Base-by-base conservation (phyloP, 441 rosid genomes). In the Brassica balearica region DNA sequence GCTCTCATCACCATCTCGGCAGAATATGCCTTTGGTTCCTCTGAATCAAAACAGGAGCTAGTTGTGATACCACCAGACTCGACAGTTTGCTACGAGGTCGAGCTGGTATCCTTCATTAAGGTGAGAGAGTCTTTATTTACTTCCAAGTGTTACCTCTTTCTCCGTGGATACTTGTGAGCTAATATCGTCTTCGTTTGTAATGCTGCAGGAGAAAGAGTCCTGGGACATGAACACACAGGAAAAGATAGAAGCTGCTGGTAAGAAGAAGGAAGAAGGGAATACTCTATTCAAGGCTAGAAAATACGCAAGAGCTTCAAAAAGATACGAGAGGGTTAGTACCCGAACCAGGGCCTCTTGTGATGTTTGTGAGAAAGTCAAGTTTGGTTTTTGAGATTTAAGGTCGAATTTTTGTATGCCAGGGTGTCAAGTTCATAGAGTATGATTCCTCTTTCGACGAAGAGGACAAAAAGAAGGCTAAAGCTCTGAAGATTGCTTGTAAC, bases 221-320 rank as follows among this genome's bases (percentile, higher is more conserved):
- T 91, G 96, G 96, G 92, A 91, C 70, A 86, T 91, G 96, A 86
- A 78, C 76, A 88, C 93, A 0, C 76, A 69, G 6, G 95, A 92
- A 69, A 92, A 90, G 77, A 87, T 92, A 63, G 95, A 87, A 81
- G 89, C 89, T 56, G 91, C 93, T 8, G 89, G 90, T 27, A 90
- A 71, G 79, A 92, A 90, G 86, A 90, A 92, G 79, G 97, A 90
- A 80, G 89, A 90, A 72, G 95, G 97, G 1, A 90, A 92, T 71
- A 68, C 56, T 0, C 56, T 86, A 65, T 90, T 87, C 77, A 91
- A 86, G 78, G 87, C 86, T 3, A 87, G 90, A 5, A 90, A 91
- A 81, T 85, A 90, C 34, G 81, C 65, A 0, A 80, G 85, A 73
- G 94, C 97, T 8, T 85, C 91, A 1, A 86, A 83, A 78, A 84